Base-by-base conservation (phyloP, 495 filamentous ascomycete genomes). In the Ramalina intermedia region DNA sequence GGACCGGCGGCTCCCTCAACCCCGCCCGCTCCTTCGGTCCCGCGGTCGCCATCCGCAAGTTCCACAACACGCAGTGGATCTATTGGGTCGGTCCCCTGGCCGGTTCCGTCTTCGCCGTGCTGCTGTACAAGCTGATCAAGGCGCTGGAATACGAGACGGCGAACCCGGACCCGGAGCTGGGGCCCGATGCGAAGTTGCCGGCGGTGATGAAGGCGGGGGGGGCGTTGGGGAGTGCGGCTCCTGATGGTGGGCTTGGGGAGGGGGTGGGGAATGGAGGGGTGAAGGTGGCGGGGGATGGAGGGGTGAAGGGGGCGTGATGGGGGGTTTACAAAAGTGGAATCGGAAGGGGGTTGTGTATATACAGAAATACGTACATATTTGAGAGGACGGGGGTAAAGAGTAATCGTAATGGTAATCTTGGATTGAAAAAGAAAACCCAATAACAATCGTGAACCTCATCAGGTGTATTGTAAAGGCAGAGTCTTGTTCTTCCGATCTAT, bases 121-220 rank as follows among this genome's bases (percentile, higher is more conserved):
- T 69, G 5, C 79, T 90, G 58, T 89, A 83, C 55, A 68, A 69
- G 27, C 59, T 86, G 40, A 70, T 88, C 49, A 78, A 83, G 54
- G 55, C 26, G 44, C 44, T 47, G 13, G 76, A 82, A 54, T 93
- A 85, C 61, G 76, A 87, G 64, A 80, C 77, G 12, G 81, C 79
- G 47, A 94, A 93, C 53, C 82, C 82, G 4, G 83, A 77, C 4
- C 81, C 84, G 59, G 84, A 88, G 43, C 20, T 48, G 24, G 44
- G 44, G 24, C 44, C 44, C 29, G 29, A 33, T 33, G 29, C 29
- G 29, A 9, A 13, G 7, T 9, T 33, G 29, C 29, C 29, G 29
- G 4, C 23, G 3, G 23, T 24, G 6, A 33, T 11, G 7, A 43
- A 37, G n/a, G 33, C 33, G 12, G 38, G 23, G 24, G 14, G 4